phyloP scores from a whole-genome alignment of 179 eudicot species.

The Sideroxylon spinosum region DNA sequence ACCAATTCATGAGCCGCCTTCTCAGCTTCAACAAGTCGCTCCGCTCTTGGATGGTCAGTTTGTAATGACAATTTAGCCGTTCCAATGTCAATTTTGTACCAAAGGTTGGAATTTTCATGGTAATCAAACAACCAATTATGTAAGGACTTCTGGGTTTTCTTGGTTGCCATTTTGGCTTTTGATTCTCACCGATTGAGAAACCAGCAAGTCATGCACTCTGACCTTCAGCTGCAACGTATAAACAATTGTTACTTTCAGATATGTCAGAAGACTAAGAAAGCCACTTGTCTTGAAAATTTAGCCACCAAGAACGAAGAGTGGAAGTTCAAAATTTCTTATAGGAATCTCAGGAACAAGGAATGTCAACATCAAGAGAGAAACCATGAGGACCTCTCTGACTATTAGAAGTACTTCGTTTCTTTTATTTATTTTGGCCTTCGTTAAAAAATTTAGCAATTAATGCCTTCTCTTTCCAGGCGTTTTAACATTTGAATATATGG shows the following conservation, averaged over 20 bases:
- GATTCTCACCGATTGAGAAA: conserved; percentile 54
- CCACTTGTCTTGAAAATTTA: not conserved
- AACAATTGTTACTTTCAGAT: conserved; percentile 9
- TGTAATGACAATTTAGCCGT: not conserved
- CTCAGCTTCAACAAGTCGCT: not conserved
- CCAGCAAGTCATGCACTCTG: conserved; percentile 58
- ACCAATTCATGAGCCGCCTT: conserved; percentile 1
- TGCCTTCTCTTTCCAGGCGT: too few species aligned
- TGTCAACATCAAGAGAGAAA: not conserved
- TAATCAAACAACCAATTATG: conserved; percentile 4
- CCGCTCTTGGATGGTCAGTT: not conserved
- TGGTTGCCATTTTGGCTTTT: conserved; percentile 28
- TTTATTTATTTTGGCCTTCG: not conserved
- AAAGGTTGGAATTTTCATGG: not conserved
- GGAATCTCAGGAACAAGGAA: not conserved
- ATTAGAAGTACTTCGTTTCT: not conserved
- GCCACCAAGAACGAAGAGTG: not conserved
- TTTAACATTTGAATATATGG: not conserved
- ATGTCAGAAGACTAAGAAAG: not conserved
- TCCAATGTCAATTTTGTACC: not conserved
- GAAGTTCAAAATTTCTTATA: not conserved
- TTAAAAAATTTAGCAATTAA: too few species aligned
- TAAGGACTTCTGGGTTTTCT: conserved; percentile 21
- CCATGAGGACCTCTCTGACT: too few species aligned
- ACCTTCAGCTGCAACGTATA: conserved; percentile 53